Percentiles rank a stretch among this genome's conserved stretches.
These are phyloP conservation scores for Globisporangium uncinulatum DNA, from an alignment of 352 stramenopile genomes.

Conservation along the genomic window DNA sequence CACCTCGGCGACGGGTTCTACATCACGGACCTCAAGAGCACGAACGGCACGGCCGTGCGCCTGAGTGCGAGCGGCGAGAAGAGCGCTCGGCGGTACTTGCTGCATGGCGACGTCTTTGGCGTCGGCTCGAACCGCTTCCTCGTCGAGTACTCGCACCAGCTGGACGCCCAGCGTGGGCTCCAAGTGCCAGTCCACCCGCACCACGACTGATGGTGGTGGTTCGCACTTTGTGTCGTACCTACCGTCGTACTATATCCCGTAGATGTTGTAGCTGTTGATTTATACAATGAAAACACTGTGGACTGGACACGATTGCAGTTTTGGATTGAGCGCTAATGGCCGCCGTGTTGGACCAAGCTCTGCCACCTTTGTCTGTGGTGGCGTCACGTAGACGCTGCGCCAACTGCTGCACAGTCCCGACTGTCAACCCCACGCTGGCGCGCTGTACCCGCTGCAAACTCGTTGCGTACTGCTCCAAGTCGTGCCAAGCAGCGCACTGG, in stretches of 20 bases:
- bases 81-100: constrained; percentile 50
- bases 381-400: constrained; percentile 4
- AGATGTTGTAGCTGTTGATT: not conserved
- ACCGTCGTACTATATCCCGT: not conserved
- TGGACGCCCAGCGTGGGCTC: constrained; percentile 18
- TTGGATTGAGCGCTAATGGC: not conserved
- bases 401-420: constrained; percentile 12
- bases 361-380: no score
- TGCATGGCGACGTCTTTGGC: constrained; percentile 79
- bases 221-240: not conserved
- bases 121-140: constrained; percentile 82
- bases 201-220: not conserved
- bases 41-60: constrained; percentile 74
- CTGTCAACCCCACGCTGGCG: constrained; percentile 6
- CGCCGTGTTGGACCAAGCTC: no score
- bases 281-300: not conserved
- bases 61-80: constrained; percentile 59
- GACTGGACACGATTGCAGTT: not conserved
- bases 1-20: constrained; percentile 79
- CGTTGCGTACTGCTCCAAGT: constrained; percentile 53
- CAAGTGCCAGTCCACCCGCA: not conserved
- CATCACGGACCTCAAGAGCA: constrained; percentile 79
- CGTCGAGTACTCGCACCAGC: constrained; percentile 72
- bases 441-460: constrained; percentile 55
- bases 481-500: constrained; percentile 52